Conservation (phyloP, 208 protist species). For the Crithidia expoeki region DNA sequence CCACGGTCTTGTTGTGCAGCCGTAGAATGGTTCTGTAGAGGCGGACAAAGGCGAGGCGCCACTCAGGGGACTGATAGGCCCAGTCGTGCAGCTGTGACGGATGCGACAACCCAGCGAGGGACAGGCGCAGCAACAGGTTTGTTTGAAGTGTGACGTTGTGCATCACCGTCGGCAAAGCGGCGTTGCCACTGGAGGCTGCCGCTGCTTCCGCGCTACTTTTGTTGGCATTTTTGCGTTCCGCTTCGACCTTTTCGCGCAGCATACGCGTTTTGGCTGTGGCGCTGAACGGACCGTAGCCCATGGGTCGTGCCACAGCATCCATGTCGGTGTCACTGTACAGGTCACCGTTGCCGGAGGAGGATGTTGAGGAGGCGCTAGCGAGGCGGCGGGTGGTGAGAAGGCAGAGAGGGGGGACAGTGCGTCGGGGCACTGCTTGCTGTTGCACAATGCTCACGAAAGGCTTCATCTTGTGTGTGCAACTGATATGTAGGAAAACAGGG, state of each 20-base stretch:
- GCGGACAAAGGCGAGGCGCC: conserved; percentile 64
- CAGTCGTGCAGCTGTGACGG: conserved; percentile 54
- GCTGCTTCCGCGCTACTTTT: not conserved
- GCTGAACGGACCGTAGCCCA: conserved; percentile 69
- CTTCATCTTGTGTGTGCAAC: not conserved
- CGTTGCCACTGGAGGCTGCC: too few relatives aligned
- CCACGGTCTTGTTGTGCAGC: conserved; percentile 76
- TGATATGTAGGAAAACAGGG: too few relatives aligned
- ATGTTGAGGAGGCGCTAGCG: not conserved
- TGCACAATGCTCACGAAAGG: not conserved
- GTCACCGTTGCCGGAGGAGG: not conserved
- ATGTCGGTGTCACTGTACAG: not conserved
- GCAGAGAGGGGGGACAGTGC: not conserved
- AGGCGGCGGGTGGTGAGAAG: conserved; percentile 1
- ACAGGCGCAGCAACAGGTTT: conserved; percentile 62
- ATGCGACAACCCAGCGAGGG: conserved; percentile 61
- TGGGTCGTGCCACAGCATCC: conserved; percentile 17
- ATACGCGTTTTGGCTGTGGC: conserved; percentile 44
- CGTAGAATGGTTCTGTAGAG: conserved; percentile 83
- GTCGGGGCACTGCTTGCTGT: not conserved
- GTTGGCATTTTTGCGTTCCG: too few relatives aligned
- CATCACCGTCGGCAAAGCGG: conserved; percentile 39
- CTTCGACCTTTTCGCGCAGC: conserved; percentile 10
- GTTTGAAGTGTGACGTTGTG: conserved; percentile 46
- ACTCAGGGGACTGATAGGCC: conserved; percentile 53